Conservation (phyloP, 768 basidiomycete genomes). For the Hygrocybe coccinea region DNA sequence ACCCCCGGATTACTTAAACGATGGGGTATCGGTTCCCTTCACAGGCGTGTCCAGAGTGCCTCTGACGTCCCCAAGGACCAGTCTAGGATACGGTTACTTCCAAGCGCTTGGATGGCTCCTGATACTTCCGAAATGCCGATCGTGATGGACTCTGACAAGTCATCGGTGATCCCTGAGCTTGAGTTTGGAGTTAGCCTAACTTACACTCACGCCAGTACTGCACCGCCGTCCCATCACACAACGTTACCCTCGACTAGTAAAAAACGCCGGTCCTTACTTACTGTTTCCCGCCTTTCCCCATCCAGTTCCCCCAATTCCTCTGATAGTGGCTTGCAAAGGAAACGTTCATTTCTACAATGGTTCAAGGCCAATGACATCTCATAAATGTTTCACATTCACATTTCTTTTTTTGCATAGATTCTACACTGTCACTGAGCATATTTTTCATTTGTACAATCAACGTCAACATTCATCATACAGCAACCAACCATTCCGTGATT, state of each 20-base stretch:
- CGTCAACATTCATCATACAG: neutral
- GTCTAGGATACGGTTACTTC: neutral
- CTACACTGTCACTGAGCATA: no score
- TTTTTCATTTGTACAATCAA: neutral
- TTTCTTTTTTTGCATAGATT: conserved; percentile 1
- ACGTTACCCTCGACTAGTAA: neutral
- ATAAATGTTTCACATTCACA: neutral
- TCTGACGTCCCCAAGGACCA: neutral
- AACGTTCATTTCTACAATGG: conserved; percentile 34
- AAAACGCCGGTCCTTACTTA: neutral
- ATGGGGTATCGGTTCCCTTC: conserved; percentile 35
- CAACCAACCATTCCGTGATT: neutral
- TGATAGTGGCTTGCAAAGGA: conserved; percentile 20
- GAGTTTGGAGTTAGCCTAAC: neutral
- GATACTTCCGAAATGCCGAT: neutral
- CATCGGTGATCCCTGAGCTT: no score
- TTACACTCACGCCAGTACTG: neutral
- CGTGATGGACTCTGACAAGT: no score
- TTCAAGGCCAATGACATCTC: conserved; percentile 21
- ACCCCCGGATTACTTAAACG: conserved; percentile 36
- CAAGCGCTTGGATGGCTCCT: neutral
- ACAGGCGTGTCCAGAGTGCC: neutral
- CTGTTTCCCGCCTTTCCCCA: neutral
- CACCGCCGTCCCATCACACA: neutral
- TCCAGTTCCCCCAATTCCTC: neutral